These are phyloP conservation scores for Blastocystis sp. DNA, from an alignment of 352 stramenopile species.

Conservation along the genomic window DNA sequence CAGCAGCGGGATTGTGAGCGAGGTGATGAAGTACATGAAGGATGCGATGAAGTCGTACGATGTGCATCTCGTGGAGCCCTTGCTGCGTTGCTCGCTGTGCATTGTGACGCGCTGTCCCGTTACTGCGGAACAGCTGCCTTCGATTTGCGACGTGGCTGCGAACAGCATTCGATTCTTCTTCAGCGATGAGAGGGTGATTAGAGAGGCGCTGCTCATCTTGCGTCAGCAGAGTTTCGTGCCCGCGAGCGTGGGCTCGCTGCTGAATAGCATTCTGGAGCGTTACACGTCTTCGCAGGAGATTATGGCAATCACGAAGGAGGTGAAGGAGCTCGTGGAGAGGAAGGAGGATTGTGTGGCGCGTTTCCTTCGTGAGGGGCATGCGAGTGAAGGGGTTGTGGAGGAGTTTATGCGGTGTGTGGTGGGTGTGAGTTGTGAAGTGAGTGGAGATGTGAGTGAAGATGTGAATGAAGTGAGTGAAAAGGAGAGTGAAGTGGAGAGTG, in stretches of 20 bases:
- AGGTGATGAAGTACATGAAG: not conserved
- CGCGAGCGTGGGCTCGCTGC: not conserved
- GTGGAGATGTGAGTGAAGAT: too few relatives aligned
- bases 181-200: not conserved
- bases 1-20: not conserved
- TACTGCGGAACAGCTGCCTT: not conserved
- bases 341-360: too few relatives aligned
- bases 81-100: not conserved
- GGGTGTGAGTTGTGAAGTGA: too few relatives aligned
- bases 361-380: too few relatives aligned
- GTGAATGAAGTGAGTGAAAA: too few relatives aligned
- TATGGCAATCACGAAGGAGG: too few relatives aligned
- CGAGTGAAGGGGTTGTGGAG: too few relatives aligned
- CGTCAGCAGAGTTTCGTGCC: not conserved
- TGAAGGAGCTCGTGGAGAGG: too few relatives aligned
- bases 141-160: not conserved
- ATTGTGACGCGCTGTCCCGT: not conserved
- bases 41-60: not conserved
- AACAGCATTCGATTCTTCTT: not conserved
- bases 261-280: not conserved
- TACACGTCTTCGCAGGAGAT: too few relatives aligned
- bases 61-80: not conserved
- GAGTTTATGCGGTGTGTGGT: too few relatives aligned
- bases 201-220: not conserved
- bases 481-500: too few relatives aligned